Evolutionary conservation across 2,329 filamentous ascomycete species (phyloP), one percentile per base, ranked within the genome.

Genomic region (Fusarium beomiforme): DNA sequence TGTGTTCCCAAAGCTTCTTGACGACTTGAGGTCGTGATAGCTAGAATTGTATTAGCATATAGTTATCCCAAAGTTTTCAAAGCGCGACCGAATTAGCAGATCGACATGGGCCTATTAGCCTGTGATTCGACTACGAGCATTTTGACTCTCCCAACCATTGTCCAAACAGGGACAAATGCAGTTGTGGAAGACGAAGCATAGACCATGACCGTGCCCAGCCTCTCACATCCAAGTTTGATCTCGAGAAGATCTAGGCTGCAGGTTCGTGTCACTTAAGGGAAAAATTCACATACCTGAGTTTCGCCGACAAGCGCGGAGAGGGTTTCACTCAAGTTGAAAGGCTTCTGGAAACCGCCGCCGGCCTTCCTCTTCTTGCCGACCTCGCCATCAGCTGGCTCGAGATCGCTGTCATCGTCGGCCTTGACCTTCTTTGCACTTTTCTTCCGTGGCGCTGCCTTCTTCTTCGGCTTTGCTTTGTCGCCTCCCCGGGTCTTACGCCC

Each of bases 1-100:
- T 97, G 78, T 99, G 94, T 67, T 92, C 91, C 96, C 96, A 99
- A 58, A 99, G 91, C 79, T 93, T 93, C 85, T 98, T 98, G 76
- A 99, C 96, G 0, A 95, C 95, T 80, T 98, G 94, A 1, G 96
- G 95, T 42, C 96, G 92, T 19, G 96, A 97, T 24, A 99, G 88
- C 90, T 97, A 78, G 7, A 44, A 12, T 12, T 19, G 29, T 44
- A 41, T 77, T 61, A 76, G 70, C 24, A 26, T 33, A 23, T n/a
- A 9, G 8, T 23, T 13, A n/a, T 37, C 47, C 13, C 23, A n/a
- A n/a, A 11, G 10, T 12, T 11, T 11, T n/a, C 36, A 39, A 6
- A 51, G 16, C 21, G 17, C 13, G 24, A 24, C 5, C 26, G 26
- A 29, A 24, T 17, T 24, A 6, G 12, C 12, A 16, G 31, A n/a